Percentiles rank a stretch among this genome's conserved stretches.
These are phyloP conservation scores for Coemansia sp. DNA, from an alignment of 192 early-diverging fungal species.

Conservation along the genomic window DNA sequence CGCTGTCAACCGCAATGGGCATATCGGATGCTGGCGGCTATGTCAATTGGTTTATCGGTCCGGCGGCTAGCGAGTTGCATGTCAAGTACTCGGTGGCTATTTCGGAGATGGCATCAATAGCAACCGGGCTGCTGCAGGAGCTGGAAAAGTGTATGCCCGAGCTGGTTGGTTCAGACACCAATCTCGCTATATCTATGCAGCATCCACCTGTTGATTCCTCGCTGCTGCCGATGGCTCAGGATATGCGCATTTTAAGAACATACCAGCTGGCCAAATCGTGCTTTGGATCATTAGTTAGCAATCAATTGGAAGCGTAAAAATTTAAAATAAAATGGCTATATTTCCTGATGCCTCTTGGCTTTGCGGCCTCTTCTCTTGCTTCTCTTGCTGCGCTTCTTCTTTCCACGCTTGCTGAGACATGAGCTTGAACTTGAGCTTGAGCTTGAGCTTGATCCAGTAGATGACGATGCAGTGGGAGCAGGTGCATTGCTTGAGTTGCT, in stretches of 20 bases:
- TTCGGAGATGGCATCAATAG: constrained; percentile 37
- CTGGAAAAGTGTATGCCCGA: constrained; percentile 4
- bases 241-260: constrained; percentile 38
- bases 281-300: constrained; percentile 42
- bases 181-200: too few species aligned
- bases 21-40: constrained; percentile 25
- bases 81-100: constrained; percentile 42
- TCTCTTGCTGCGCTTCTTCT: constrained; percentile 3
- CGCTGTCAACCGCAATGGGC: not conserved
- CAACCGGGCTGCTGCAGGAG: constrained; percentile 28
- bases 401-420: not conserved
- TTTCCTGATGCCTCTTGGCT: not conserved
- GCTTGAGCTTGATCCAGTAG: too few species aligned
- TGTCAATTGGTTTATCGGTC: constrained; percentile 18
- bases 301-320: constrained; percentile 15
- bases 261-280: constrained; percentile 43
- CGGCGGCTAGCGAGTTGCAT: constrained; percentile 21
- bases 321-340: not conserved
- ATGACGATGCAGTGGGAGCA: too few species aligned
- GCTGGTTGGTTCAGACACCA: not conserved
- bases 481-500: too few species aligned
- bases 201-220: constrained; percentile 15
- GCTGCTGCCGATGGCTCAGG: constrained; percentile 31
- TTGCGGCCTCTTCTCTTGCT: not conserved
- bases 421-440: too few species aligned